These are phyloP conservation scores for Aspergillus pseudotamarii DNA, from an alignment of 2,329 filamentous ascomycete genomes.

Conservation along the genomic window DNA sequence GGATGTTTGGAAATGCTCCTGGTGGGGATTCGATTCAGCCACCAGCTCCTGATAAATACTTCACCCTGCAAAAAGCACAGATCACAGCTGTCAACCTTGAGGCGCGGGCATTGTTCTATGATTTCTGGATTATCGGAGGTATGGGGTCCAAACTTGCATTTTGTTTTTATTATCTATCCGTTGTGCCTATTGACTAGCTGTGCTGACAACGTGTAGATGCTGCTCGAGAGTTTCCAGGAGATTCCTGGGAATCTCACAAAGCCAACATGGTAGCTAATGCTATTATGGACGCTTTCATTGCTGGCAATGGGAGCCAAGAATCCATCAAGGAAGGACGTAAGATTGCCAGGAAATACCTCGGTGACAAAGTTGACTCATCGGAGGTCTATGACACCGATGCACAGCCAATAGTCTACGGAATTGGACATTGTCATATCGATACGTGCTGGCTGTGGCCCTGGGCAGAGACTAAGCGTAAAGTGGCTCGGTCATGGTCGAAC, in stretches of 20 bases:
- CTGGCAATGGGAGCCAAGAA: constrained; percentile 70
- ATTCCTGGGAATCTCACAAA: constrained; percentile 87
- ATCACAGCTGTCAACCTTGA: constrained; percentile 88
- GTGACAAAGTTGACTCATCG: constrained; percentile 76
- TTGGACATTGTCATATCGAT: constrained; percentile 97
- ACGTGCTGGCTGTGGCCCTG: constrained; percentile 99
- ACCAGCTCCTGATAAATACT: constrained; percentile 82
- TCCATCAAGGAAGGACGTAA: constrained; percentile 78
- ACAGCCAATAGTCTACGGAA: constrained; percentile 77
- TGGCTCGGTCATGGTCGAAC: constrained; percentile 93
- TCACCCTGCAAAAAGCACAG: constrained; percentile 72
- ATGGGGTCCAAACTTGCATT: constrained; percentile 15
- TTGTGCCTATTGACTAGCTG: neutral
- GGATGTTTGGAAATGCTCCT: constrained; percentile 93
- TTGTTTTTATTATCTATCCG: neutral
- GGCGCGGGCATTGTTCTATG: constrained; percentile 80
- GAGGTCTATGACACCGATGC: constrained; percentile 80
- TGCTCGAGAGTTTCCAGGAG: constrained; percentile 82
- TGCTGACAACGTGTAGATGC: constrained; percentile 61
- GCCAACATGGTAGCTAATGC: constrained; percentile 81
- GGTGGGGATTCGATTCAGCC: constrained; percentile 86
- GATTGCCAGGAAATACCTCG: constrained; percentile 81
- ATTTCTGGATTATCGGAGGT: constrained; percentile 88
- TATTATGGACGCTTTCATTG: constrained; percentile 88
- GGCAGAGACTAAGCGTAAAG: constrained; percentile 96